Evolutionary conservation across 176 grass and related monocot species (phyloP).

Genomic region (Phoenix roebelenii): DNA sequence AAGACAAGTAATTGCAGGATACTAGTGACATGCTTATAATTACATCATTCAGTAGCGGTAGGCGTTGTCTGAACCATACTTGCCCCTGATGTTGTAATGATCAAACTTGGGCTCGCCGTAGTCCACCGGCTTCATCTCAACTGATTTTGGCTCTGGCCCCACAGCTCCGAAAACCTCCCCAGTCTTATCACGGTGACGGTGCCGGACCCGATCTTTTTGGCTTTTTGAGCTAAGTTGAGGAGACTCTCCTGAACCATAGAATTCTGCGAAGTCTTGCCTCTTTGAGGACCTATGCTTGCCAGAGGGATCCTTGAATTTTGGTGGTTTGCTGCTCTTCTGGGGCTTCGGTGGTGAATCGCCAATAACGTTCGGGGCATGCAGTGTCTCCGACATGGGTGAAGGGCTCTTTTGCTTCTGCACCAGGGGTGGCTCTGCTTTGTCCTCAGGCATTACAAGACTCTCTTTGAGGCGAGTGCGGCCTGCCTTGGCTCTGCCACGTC

Average conservation of each 20-base stretch:
- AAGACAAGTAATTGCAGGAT: too few relatives aligned
- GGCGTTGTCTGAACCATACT: conserved; percentile 49
- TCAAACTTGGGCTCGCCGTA: conserved; percentile 60
- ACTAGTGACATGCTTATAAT: too few relatives aligned
- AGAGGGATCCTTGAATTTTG: conserved; percentile 79
- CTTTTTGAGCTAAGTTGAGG: conserved; percentile 38
- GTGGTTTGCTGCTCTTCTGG: conserved; percentile 49
- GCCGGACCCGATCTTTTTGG: conserved; percentile 63
- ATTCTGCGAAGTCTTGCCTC: conserved; percentile 60
- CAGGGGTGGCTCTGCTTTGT: conserved; percentile 25
- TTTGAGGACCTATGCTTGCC: conserved; percentile 88
- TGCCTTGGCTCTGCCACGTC: conserved; percentile 30
- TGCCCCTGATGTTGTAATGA: conserved; percentile 67
- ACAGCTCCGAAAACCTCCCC: conserved; percentile 39
- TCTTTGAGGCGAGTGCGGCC: conserved; percentile 61
- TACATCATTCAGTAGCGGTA: conserved; percentile 51
- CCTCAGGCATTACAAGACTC: conserved; percentile 67
- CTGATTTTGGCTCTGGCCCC: conserved; percentile 35
- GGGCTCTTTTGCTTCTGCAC: conserved; percentile 57
- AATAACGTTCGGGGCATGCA: conserved; percentile 31
- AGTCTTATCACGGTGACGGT: conserved; percentile 75
- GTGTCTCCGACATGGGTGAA: conserved; percentile 39
- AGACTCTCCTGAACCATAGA: conserved; percentile 50
- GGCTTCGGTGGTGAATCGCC: conserved; percentile 39
- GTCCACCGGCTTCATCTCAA: conserved; percentile 31